Base-by-base conservation (phyloP, 176 grass and related monocot genomes). In the Musa troglodytarum region DNA sequence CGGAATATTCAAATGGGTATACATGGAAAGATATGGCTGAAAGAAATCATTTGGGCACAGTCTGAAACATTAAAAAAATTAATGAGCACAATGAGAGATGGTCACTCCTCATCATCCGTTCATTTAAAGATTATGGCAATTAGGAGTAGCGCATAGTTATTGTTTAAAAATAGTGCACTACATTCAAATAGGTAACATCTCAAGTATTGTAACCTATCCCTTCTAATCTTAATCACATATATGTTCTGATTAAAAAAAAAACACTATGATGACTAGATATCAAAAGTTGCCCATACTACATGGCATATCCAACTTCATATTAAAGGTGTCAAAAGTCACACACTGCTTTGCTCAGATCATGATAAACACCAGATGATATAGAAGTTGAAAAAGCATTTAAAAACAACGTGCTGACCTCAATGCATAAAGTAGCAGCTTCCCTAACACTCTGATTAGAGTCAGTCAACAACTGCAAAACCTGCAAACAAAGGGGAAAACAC, bases 381-480 rank as follows among this genome's bases (percentile, higher is more conserved):
- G 20, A 20, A 20, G 49, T 11, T 19, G 0, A 51, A 15, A 70
- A 70, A 52, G 34, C 12, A 43, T 1, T 70, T 49, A 50, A 69
- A 2, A 69, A n/a, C 34, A 74, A 17, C 28, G 9, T 21, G 6
- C 81, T 56, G 63, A 87, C 85, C 94, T 98, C 94, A 82, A 98
- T 89, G 82, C 94, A 98, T 80, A 69, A 93, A 34, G 92, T 84
- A 65, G 90, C 88, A 82, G 94, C 88, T 25, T 98, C 94, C 78
- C 94, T 87, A 50, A 98, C 94, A 78, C 88, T 91, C 77, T 93
- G 90, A 56, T 98, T 98, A 0, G 94, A 77, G 74, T 98, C 94
- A 74, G 93, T 98, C 82, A 98, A 87, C 78, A 98, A 84, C 73
- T 93, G 88, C 78, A 98, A 82, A n/a, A 87, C 85, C 87, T 87